phyloP scores from a whole-genome alignment of 306 rosid species.

The Begonia loranthoides region DNA sequence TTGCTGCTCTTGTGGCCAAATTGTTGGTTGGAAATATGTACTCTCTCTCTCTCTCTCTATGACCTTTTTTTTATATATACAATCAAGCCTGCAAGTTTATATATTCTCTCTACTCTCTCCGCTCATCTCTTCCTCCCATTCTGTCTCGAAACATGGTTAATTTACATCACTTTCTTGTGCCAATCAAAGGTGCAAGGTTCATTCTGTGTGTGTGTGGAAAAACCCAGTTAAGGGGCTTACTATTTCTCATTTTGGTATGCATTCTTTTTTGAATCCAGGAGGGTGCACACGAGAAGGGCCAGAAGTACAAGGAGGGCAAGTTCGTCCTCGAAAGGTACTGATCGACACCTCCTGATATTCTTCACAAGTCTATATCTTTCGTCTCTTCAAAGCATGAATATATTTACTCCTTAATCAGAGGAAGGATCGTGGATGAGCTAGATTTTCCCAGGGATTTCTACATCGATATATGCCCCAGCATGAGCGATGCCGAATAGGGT shows the following conservation, averaged over 20 bases:
- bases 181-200: too few species aligned
- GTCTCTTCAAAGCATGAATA: not conserved
- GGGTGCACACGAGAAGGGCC: conserved; percentile 67
- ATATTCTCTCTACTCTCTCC: conserved; percentile 33
- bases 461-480: conserved; percentile 33
- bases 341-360: not conserved
- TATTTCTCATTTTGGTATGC: not conserved
- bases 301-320: conserved; percentile 87
- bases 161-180: too few species aligned
- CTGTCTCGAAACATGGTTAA: not conserved
- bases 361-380: conserved; percentile 4
- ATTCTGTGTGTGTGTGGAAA: too few species aligned
- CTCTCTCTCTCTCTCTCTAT: conserved; percentile 17
- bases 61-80: too few species aligned
- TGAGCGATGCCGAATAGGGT: conserved; percentile 65
- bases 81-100: conserved; percentile 8
- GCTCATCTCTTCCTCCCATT: not conserved
- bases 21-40: conserved; percentile 97
- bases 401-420: conserved; percentile 28
- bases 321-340: conserved; percentile 82
- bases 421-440: conserved; percentile 58
- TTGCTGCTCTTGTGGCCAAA: conserved; percentile 89
- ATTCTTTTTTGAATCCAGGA: conserved; percentile 36
- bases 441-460: conserved; percentile 52
- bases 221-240: too few species aligned